Evolutionary conservation across 2,329 filamentous ascomycete genomes (phyloP), one percentile per base, ranked within the genome.

Genomic region (Neurospora sp.): DNA sequence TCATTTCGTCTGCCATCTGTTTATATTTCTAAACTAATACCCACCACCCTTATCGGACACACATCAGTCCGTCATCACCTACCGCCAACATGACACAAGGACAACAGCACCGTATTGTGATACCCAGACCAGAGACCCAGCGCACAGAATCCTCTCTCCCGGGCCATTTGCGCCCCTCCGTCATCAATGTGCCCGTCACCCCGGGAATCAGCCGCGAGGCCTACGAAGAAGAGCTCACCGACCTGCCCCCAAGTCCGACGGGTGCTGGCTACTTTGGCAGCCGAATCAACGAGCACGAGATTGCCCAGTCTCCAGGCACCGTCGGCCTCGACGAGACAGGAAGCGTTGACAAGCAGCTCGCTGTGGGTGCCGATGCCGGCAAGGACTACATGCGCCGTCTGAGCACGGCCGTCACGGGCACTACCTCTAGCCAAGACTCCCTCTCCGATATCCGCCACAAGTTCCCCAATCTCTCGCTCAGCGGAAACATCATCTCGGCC

Each of bases 401-500:
- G 76, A 84, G 81, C 75, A 75, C 81, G 71, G 76, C 78, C 68
- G 75, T 77, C 68, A 83, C 82, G 78, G 82, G 81, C 71, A 7
- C 46, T 7, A 7, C 33, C 33, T 33, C 33, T 67, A 74, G 76
- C 66, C 81, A 81, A 70, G 82, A 87, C 74, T 87, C 86, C 42
- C 78, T 89, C 68, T 81, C 83, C 36, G 86, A 89, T 68, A 84
- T 88, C 72, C 83, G 84, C 75, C 81, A 83, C 70, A 83, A 83
- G 69, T 85, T 87, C 73, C 87, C 87, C 9, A 84, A 87, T 71
- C 78, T 90, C 66, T 81, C 82, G 38, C 81, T 90, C 68, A 89
- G 83, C 72, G 88, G 88, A n/a, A 89, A 87, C 78, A 85, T 90
- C 74, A 89, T 90, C 74, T 90, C 88, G 2, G 87, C 85, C 23